Evolutionary conservation across 129 eudicot genomes (phyloP), one percentile per base, ranked within the genome.

Genomic region (Escallonia herrerae): DNA sequence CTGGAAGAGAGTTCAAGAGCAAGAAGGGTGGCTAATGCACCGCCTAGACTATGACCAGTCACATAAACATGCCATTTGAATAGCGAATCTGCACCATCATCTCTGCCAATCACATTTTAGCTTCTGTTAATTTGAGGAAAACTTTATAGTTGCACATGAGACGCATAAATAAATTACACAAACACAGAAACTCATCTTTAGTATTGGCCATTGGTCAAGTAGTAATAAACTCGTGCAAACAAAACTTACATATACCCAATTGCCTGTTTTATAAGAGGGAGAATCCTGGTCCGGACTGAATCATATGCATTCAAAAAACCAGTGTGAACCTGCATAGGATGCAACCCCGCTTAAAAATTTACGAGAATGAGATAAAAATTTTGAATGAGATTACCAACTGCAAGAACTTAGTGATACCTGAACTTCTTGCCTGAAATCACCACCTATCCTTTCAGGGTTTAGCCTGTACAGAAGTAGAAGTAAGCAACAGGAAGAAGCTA

Each of bases 1-100:
- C 95, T 86, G 51, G 99, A 93, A 53, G 95, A 79, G 74, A 93
- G 75, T 81, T 93, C 99, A 61, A 93, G 96, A 71, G 99, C 99
- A 71, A 88, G 95, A 66, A 93, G 85, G 62, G 99, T 93, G 52
- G 99, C 99, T 40, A 93, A 78, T 61, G 99, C 96, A 67, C 99
- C 99, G 7, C 99, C 99, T 68, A 93, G 72, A 74, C 99, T 93
- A 78, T 93, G 99, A 61, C 99, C 99, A 44, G 99, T 93, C 74
- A 82, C 91, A 74, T 83, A 93, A 51, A 93, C 76, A 68, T 93
- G 96, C 96, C 99, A 93, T 73, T 82, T 86, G 64, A 77, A 61
- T 15, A 74, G 81, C 59, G 77, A 65, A 58, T 80, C 84, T 58
- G 62, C 65, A 46, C 66, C 84, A 54, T 78, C 93, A 62, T 75